Percentiles rank a stretch among this genome's conserved stretches.
Evolutionary conservation across 139 green algal genomes (phyloP).

Genomic region (Zygnema cylindricum): DNA sequence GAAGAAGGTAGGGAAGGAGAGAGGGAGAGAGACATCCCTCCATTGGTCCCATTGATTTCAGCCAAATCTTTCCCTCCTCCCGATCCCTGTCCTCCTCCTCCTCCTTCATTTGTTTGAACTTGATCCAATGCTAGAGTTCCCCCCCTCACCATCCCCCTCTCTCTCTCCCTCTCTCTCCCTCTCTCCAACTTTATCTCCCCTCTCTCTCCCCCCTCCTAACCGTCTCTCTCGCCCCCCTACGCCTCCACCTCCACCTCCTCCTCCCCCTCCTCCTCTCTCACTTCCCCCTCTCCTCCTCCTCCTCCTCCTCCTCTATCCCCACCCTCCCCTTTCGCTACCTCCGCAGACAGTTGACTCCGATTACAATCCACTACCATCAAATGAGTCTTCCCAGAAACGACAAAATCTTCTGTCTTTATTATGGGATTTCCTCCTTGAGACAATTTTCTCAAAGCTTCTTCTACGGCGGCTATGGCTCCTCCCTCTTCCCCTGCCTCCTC

Average conservation of each 20-base stretch:
- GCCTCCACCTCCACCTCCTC: background rate
- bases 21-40: too few relatives aligned
- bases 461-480: slow-evolving; percentile 25
- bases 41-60: too few relatives aligned
- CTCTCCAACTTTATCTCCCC: slow-evolving; percentile 4
- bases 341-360: background rate
- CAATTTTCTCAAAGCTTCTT: slow-evolving; percentile 3
- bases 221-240: too few relatives aligned
- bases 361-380: slow-evolving; percentile 51
- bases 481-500: background rate
- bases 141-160: background rate
- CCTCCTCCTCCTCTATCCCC: slow-evolving; percentile 8
- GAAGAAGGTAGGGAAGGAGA: too few relatives aligned
- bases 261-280: slow-evolving; percentile 12
- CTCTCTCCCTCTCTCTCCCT: background rate
- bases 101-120: background rate
- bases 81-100: too few relatives aligned
- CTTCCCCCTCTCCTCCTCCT: slow-evolving; percentile 37
- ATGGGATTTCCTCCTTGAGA: background rate
- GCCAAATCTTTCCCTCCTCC: too few relatives aligned
- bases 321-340: background rate
- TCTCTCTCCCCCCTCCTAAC: slow-evolving; percentile 11
- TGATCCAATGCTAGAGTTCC: background rate
- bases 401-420: slow-evolving; percentile 57
- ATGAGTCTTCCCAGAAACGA: slow-evolving; percentile 17